Percentiles rank a stretch among this genome's conserved stretches.
These are phyloP conservation scores for Phytophthora uliginosa DNA, from an alignment of 352 stramenopile genomes.

Conservation along the genomic window DNA sequence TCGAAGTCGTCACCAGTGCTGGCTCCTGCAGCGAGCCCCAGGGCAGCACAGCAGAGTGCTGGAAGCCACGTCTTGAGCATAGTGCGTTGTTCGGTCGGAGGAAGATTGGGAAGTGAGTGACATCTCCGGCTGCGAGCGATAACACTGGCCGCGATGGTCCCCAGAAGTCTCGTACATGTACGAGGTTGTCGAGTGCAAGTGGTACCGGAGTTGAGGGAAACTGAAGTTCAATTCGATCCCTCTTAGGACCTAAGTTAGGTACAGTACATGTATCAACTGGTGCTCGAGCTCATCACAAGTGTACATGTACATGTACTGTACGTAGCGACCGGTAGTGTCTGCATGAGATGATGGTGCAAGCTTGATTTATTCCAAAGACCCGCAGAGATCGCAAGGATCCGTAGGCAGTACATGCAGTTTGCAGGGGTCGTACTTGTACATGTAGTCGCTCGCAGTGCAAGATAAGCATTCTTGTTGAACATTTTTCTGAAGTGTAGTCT, in stretches of 20 bases:
- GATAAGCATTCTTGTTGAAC: not conserved
- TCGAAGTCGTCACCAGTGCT: constrained; percentile 8
- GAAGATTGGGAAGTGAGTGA: constrained; percentile 6
- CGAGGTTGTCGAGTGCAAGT: not conserved
- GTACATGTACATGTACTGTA: too few species aligned
- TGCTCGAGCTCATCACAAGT: too few species aligned
- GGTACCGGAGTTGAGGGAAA: not conserved
- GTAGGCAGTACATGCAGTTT: not conserved
- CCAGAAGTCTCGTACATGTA: not conserved
- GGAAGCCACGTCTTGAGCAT: constrained; percentile 14
- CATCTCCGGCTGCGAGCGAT: not conserved
- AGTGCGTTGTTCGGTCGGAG: not conserved
- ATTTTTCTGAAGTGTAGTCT: not conserved
- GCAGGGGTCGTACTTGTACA: not conserved
- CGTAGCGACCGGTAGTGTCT: too few species aligned
- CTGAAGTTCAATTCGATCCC: not conserved
- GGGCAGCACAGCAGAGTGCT: constrained; percentile 14
- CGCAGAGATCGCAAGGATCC: not conserved
- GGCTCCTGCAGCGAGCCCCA: constrained; percentile 5
- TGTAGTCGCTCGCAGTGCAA: too few species aligned
- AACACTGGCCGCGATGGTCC: not conserved
- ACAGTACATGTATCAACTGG: too few species aligned
- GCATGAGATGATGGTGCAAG: not conserved
- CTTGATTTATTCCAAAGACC: not conserved
- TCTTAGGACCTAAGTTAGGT: too few species aligned